Evolutionary conservation across 768 basidiomycete species (phyloP).

Genomic region (Suillus lakei): DNA sequence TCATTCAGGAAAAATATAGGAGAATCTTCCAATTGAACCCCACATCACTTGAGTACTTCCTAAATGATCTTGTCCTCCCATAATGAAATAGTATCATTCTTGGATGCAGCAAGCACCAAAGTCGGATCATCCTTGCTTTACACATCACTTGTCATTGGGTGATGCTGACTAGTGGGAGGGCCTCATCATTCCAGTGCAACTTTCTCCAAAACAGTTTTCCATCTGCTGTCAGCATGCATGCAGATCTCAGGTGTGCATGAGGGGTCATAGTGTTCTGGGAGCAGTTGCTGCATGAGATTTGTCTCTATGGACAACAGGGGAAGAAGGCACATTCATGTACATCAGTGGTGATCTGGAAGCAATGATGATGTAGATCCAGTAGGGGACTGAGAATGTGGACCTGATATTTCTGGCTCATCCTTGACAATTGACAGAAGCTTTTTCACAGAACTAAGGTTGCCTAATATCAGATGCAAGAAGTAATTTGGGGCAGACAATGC

Average conservation of each 20-base stretch:
- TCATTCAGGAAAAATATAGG: slow-evolving; percentile 82
- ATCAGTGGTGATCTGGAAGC: slow-evolving; percentile 40
- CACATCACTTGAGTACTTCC: slow-evolving; percentile 52
- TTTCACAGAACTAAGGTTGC: slow-evolving; percentile 54
- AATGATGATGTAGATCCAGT: slow-evolving; percentile 35
- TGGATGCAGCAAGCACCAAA: slow-evolving; percentile 52
- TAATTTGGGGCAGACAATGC: neutral
- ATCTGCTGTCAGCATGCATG: slow-evolving; percentile 61
- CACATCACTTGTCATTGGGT: slow-evolving; percentile 23
- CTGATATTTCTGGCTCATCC: slow-evolving; percentile 47
- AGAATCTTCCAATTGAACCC: slow-evolving; percentile 59
- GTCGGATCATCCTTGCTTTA: slow-evolving; percentile 48
- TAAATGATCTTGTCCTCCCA: slow-evolving; percentile 65
- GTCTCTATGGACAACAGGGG: slow-evolving; percentile 62
- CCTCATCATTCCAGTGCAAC: slow-evolving; percentile 13
- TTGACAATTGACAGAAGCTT: slow-evolving; percentile 57
- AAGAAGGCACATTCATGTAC: slow-evolving; percentile 46
- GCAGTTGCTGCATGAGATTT: slow-evolving; percentile 53
- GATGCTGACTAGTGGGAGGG: neutral
- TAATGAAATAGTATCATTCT: slow-evolving; percentile 61
- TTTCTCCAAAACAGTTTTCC: slow-evolving; percentile 54
- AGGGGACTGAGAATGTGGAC: slow-evolving; percentile 19
- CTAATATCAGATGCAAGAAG: slow-evolving; percentile 2
- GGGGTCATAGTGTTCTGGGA: slow-evolving; percentile 46
- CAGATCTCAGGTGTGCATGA: slow-evolving; percentile 40